Evolutionary conservation across 108 stramenopile genomes (phyloP), one percentile per base, ranked within the genome.

Genomic region (Nitzschia sp.): DNA sequence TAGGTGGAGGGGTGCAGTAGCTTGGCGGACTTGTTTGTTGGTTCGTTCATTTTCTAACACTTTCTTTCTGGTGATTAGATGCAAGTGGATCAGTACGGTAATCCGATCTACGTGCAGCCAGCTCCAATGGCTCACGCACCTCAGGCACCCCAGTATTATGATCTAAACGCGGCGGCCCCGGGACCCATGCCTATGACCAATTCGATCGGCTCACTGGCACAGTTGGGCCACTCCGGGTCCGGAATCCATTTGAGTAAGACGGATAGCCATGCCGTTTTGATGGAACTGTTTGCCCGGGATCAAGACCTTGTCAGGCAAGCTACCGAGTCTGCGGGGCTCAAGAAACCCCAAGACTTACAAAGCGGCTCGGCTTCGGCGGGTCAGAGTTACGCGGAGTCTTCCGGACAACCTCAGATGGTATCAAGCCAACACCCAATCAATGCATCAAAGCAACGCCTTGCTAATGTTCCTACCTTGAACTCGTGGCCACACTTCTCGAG

Each of bases 401-500:
- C 38, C 30, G 73, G 58, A 28, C 71, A 72, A 47, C 63, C 69
- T 34, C 32, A 47, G 57, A 63, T 75, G 58, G 8, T 60, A 45
- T 59, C 73, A 15, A 75, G 59, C 66, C 76, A 78, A 41, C 78
- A 79, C 36, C 82, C 82, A 19, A 79, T 84, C 71, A 79, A 38
- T 61, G 76, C 58, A 64, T 82, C 58, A 69, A 74, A 78, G 29
- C 66, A 53, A 11, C 63, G 71, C 11, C 27, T 75, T 19, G 41
- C 35, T 1, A 85, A 63, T 52, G 87, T 91, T 13, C 86, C 93
- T 15, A 78, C 89, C 4, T 63, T 89, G 36, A 86, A 83, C 36
- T 92, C 94, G 6, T 95, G 94, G 94, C 94, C 94, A 23, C 91
- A 93, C 63, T 95, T 95, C 67, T 89, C 91, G 17, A 91, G 89